phyloP scores from a whole-genome alignment of 176 grass and related monocot genomes.

The Oryza rufipogon region DNA sequence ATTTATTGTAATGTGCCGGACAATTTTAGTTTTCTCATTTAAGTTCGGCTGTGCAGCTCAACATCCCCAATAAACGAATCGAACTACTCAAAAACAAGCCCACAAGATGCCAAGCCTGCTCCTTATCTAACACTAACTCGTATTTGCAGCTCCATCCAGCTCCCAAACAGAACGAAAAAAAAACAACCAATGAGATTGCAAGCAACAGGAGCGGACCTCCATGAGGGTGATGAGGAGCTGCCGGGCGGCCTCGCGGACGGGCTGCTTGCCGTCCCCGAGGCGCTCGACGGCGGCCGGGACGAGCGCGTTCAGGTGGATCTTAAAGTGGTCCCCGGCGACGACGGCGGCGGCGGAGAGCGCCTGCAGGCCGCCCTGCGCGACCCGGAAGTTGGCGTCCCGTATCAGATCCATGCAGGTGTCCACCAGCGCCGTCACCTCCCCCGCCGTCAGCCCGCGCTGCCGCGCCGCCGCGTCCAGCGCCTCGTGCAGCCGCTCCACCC shows the following conservation, averaged over 20 bases:
- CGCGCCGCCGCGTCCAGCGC: constrained; percentile 76
- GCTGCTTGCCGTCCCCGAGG: constrained; percentile 91
- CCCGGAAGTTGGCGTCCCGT: constrained; percentile 85
- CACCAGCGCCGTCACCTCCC: constrained; percentile 75
- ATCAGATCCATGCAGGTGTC: constrained; percentile 89
- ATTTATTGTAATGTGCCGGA: background rate
- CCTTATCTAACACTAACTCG: background rate
- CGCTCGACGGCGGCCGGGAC: constrained; percentile 84
- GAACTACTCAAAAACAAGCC: background rate
- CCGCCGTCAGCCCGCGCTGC: constrained; percentile 46
- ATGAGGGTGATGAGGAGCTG: constrained; percentile 91
- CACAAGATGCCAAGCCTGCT: background rate
- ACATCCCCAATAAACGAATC: background rate
- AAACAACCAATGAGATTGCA: background rate
- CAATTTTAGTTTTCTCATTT: background rate
- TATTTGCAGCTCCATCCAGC: background rate
- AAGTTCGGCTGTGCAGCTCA: constrained; percentile 20
- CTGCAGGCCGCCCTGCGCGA: constrained; percentile 89
- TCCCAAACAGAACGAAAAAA: background rate
- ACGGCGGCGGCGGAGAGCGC: constrained; percentile 85
- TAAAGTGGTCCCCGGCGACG: constrained; percentile 83
- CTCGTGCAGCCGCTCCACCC: constrained; percentile 87
- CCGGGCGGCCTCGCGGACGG: constrained; percentile 75
- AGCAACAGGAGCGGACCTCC: constrained; percentile 55
- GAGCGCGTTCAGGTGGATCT: constrained; percentile 88